phyloP scores from a whole-genome alignment of 345 rosid species.

The Abelmoschus esculentus region DNA sequence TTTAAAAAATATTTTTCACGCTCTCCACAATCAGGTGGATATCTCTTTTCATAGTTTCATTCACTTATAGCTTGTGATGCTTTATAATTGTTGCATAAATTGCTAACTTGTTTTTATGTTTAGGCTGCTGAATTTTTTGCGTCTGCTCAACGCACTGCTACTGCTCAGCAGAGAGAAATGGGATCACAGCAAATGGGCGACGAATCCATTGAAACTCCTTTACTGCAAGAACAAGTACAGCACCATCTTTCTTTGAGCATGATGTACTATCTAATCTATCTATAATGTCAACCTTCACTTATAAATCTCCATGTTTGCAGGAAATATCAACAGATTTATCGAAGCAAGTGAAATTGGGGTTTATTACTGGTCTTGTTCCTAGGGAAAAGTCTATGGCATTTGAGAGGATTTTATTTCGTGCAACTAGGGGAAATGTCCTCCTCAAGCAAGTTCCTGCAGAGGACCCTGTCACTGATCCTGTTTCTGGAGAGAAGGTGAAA shows the following conservation, averaged over 20 bases:
- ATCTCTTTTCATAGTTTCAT: background rate
- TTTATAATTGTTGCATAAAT: background rate
- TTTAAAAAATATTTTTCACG: background rate
- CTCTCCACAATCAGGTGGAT: background rate
- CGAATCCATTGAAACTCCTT: slow-evolving; percentile 66
- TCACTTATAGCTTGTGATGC: background rate
- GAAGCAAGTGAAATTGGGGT: slow-evolving; percentile 89
- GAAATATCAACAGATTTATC: slow-evolving; percentile 57
- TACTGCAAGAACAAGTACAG: slow-evolving; percentile 56
- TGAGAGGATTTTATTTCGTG: slow-evolving; percentile 94
- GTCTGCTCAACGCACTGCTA: slow-evolving; percentile 62
- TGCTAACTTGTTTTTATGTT: slow-evolving; percentile 6
- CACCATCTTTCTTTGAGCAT: slow-evolving; percentile 10
- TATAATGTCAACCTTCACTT: background rate
- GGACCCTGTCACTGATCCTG: slow-evolving; percentile 76
- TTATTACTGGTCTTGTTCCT: slow-evolving; percentile 81
- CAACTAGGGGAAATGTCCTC: slow-evolving; percentile 89
- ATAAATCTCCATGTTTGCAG: slow-evolving; percentile 23
- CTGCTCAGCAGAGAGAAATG: slow-evolving; percentile 65
- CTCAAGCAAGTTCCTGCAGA: slow-evolving; percentile 61
- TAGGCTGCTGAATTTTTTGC: slow-evolving; percentile 82
- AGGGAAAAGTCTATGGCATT: slow-evolving; percentile 81
- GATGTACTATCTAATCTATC: background rate
- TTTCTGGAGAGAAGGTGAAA: slow-evolving; percentile 83
- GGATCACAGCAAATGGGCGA: slow-evolving; percentile 49